A percentile compares a stretch with the other conserved stretches of the same genome.
phyloP scores from a whole-genome alignment of 208 protist genomes.

The Cochliopodium minus region DNA sequence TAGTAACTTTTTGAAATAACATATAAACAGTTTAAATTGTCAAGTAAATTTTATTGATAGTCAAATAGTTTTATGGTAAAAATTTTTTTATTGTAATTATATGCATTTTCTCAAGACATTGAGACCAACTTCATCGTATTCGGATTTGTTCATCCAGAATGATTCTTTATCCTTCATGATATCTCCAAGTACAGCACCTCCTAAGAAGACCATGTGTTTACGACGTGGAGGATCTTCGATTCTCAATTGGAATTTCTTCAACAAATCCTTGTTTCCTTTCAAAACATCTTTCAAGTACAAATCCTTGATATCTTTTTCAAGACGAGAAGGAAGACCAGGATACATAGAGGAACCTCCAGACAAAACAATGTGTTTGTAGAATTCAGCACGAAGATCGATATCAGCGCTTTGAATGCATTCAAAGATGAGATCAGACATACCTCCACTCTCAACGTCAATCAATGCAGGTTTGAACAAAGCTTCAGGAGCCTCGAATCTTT shows the following conservation, averaged over 20 bases:
- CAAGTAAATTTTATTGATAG: no score
- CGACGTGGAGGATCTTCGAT: constrained; percentile 84
- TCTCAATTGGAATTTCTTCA: constrained; percentile 57
- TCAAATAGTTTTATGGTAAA: no score
- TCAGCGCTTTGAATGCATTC: constrained; percentile 69
- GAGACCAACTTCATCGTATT: constrained; percentile 56
- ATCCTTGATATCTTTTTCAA: constrained; percentile 75
- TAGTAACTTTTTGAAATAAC: no score
- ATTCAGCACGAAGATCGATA: constrained; percentile 48
- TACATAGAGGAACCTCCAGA: constrained; percentile 90
- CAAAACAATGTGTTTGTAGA: constrained; percentile 91
- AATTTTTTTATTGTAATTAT: no score
- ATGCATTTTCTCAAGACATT: no score
- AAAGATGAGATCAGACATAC: constrained; percentile 68
- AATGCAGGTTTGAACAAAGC: constrained; percentile 80
- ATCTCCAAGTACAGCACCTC: constrained; percentile 77
- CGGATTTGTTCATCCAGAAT: constrained; percentile 56
- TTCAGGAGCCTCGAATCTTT: constrained; percentile 75
- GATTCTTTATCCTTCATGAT: constrained; percentile 61
- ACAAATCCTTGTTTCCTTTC: constrained; percentile 45
- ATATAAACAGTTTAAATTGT: no score
- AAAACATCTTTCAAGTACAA: constrained; percentile 67
- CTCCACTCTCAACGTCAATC: constrained; percentile 66
- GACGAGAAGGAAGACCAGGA: constrained; percentile 71
- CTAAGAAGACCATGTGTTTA: constrained; percentile 90